phyloP scores from a whole-genome alignment of 371 early-diverging fungal species.

The Rhizopus delemar region DNA sequence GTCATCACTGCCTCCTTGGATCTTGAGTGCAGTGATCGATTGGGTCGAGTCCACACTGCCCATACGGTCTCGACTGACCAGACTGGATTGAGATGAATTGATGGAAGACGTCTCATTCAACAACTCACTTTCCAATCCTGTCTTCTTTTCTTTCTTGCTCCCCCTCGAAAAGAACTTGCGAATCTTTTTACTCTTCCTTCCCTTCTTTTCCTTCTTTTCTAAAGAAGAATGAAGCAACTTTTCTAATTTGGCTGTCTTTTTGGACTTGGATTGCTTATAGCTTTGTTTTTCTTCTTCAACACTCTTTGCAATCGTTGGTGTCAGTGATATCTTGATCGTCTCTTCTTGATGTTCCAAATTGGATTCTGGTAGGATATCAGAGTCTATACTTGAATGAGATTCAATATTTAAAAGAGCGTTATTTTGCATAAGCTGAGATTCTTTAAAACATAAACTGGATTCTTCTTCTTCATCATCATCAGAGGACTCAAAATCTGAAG shows the following conservation, averaged over 20 bases:
- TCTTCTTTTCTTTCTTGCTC: constrained; percentile 4
- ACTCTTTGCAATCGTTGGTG: constrained; percentile 46
- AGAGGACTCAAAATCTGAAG: not conserved
- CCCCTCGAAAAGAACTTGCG: constrained; percentile 49
- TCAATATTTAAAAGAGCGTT: not conserved
- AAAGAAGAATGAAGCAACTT: constrained; percentile 16
- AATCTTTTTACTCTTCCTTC: constrained; percentile 18
- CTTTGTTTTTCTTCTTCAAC: constrained; percentile 13
- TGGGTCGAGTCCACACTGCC: constrained; percentile 32
- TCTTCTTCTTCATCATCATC: constrained; percentile 19
- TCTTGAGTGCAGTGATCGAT: constrained; percentile 17
- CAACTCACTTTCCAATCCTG: constrained; percentile 3
- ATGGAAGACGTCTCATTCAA: constrained; percentile 36
- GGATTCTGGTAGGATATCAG: constrained; percentile 9
- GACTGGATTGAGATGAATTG: constrained; percentile 40
- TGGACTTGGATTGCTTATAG: constrained; percentile 26
- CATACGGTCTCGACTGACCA: constrained; percentile 23
- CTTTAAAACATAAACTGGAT: constrained; percentile 2
- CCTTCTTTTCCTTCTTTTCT: constrained; percentile 37
- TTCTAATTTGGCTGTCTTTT: constrained; percentile 32
- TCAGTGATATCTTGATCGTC: constrained; percentile 52
- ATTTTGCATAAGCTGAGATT: no score
- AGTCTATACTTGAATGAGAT: constrained; percentile 16
- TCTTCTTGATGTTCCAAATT: constrained; percentile 25
- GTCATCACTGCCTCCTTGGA: constrained; percentile 51